Evolutionary conservation across 139 green algal genomes (phyloP).

Genomic region (Chlorella sp.): DNA sequence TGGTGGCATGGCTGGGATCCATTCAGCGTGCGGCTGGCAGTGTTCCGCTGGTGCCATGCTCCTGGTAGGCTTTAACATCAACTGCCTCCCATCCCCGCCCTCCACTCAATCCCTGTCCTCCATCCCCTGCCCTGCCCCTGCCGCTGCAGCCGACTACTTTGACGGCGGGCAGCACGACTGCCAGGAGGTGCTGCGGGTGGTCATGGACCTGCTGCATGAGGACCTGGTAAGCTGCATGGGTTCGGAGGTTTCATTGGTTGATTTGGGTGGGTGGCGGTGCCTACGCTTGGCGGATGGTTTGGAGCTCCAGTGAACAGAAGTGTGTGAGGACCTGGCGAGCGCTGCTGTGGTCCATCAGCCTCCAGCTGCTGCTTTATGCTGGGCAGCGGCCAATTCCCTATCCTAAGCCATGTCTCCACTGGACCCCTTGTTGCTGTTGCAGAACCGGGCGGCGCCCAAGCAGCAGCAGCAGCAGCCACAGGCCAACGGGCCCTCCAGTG

Average conservation of each 20-base stretch:
- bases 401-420: too few relatives aligned
- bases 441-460: conserved; percentile 31
- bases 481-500: background rate
- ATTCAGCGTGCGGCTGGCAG: too few relatives aligned
- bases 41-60: background rate
- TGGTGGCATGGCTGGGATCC: background rate
- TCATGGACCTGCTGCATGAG: conserved; percentile 68
- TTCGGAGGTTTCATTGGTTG: too few relatives aligned
- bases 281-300: too few relatives aligned
- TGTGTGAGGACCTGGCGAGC: too few relatives aligned
- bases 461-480: background rate
- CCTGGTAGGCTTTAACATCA: too few relatives aligned
- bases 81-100: background rate
- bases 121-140: background rate
- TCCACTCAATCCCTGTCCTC: background rate
- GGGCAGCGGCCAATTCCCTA: too few relatives aligned
- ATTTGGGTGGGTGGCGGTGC: too few relatives aligned
- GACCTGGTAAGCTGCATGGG: conserved; percentile 48
- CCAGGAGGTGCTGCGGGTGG: conserved; percentile 62
- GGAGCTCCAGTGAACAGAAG: too few relatives aligned
- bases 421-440: background rate
- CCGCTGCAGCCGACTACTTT: conserved; percentile 52
- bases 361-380: too few relatives aligned
- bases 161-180: conserved; percentile 69
- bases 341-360: too few relatives aligned